Conservation (phyloP, 345 rosid species). For the Odontarrhena argentea region DNA sequence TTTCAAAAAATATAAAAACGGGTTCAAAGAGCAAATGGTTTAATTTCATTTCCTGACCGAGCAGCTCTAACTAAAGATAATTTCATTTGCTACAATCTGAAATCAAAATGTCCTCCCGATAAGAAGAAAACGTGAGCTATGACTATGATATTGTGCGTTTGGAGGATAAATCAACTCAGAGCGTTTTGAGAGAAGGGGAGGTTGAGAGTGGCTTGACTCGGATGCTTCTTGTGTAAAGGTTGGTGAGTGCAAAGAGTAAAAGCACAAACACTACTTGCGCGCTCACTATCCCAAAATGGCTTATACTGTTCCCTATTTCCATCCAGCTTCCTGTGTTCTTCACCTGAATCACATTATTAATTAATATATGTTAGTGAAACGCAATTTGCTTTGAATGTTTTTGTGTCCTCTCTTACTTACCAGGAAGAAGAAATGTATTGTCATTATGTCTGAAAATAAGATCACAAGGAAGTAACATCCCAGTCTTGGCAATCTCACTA, state of each 20-base stretch:
- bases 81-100: conserved; percentile 3
- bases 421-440: conserved; percentile 96
- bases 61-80: conserved; percentile 14
- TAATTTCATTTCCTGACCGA: background rate
- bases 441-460: conserved; percentile 88
- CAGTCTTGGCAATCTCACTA: conserved; percentile 69
- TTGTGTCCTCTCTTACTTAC: conserved; percentile 46
- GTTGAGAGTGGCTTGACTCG: conserved; percentile 45
- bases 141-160: background rate
- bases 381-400: conserved; percentile 2
- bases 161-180: conserved; percentile 34
- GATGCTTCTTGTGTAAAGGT: conserved; percentile 78
- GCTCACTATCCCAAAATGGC: conserved; percentile 94
- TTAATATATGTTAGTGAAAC: background rate
- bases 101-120: background rate
- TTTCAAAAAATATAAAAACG: background rate
- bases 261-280: conserved; percentile 96
- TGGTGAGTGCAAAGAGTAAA: conserved; percentile 81
- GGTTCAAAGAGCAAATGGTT: conserved; percentile 1
- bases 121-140: background rate
- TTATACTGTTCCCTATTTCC: conserved; percentile 96
- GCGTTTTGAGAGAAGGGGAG: conserved; percentile 56
- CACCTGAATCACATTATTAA: conserved; percentile 49
- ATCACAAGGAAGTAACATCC: conserved; percentile 97
- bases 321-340: conserved; percentile 94